phyloP scores from a whole-genome alignment of 352 stramenopile genomes.

The Blastocystis sp. region DNA sequence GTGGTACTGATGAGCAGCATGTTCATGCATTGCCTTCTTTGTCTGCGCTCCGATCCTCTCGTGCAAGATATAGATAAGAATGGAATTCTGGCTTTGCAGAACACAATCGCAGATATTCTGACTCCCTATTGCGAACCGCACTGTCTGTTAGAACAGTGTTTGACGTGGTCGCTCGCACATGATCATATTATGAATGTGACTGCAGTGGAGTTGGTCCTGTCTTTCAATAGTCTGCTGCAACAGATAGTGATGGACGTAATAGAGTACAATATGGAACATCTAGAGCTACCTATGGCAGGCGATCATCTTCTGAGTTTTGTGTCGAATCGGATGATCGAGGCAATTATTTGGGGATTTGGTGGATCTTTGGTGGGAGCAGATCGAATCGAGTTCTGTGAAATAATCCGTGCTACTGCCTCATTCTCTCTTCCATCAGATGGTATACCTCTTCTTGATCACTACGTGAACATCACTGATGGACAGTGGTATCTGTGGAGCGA shows the following conservation, averaged over 20 bases:
- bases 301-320: conserved; percentile 92
- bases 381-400: conserved; percentile 81
- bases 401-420: conserved; percentile 80
- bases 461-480: conserved; percentile 90
- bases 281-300: conserved; percentile 90
- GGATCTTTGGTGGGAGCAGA: conserved; percentile 87
- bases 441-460: conserved; percentile 83
- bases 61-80: not conserved
- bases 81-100: conserved; percentile 47
- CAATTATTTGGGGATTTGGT: conserved; percentile 94
- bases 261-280: conserved; percentile 97
- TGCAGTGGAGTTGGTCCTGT: conserved; percentile 85
- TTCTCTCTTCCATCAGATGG: conserved; percentile 76
- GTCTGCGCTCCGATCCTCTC: conserved; percentile 19
- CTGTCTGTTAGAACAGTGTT: conserved; percentile 79
- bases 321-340: conserved; percentile 93
- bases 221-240: conserved; percentile 88
- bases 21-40: conserved; percentile 69
- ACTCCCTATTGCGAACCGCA: conserved; percentile 68
- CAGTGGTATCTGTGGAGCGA: conserved; percentile 91
- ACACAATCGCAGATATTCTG: conserved; percentile 44
- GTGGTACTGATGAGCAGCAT: conserved; percentile 87
- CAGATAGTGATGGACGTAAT: conserved; percentile 85
- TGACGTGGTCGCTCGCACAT: conserved; percentile 83
- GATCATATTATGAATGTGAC: conserved; percentile 91